Percentiles rank a stretch among this genome's conserved stretches.
phyloP scores from a whole-genome alignment of 345 rosid genomes.

The Lagerstroemia speciosa region DNA sequence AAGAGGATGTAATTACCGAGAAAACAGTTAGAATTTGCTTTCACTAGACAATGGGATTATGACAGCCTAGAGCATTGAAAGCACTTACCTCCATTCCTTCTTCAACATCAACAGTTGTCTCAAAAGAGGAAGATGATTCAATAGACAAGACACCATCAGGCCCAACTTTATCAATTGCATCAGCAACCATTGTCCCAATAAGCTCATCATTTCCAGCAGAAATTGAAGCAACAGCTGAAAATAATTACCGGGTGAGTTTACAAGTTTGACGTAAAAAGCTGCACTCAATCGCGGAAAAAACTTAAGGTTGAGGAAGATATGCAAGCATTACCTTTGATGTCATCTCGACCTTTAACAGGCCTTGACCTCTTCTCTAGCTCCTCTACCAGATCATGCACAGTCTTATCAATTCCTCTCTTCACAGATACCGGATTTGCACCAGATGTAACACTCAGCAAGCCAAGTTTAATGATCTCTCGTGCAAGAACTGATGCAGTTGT shows the following conservation, averaged over 20 bases:
- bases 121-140: slow-evolving; percentile 94
- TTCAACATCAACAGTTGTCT: slow-evolving; percentile 93
- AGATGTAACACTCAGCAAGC: slow-evolving; percentile 83
- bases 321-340: slow-evolving; percentile 53
- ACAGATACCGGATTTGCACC: slow-evolving; percentile 93
- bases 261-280: background rate
- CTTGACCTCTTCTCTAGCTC: slow-evolving; percentile 84
- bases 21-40: background rate
- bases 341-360: slow-evolving; percentile 83
- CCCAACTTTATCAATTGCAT: slow-evolving; percentile 98
- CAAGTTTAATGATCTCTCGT: slow-evolving; percentile 81
- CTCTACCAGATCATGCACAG: slow-evolving; percentile 60
- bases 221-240: slow-evolving; percentile 75
- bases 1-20: slow-evolving; percentile 1
- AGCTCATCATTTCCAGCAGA: slow-evolving; percentile 98
- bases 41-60: background rate
- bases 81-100: slow-evolving; percentile 90
- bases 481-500: slow-evolving; percentile 94
- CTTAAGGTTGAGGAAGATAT: background rate
- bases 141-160: slow-evolving; percentile 98
- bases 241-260: background rate
- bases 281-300: background rate
- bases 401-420: slow-evolving; percentile 86
- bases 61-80: background rate
- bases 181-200: slow-evolving; percentile 89